Conservation (phyloP, 768 basidiomycete species). For the Tremella mesenterica region DNA sequence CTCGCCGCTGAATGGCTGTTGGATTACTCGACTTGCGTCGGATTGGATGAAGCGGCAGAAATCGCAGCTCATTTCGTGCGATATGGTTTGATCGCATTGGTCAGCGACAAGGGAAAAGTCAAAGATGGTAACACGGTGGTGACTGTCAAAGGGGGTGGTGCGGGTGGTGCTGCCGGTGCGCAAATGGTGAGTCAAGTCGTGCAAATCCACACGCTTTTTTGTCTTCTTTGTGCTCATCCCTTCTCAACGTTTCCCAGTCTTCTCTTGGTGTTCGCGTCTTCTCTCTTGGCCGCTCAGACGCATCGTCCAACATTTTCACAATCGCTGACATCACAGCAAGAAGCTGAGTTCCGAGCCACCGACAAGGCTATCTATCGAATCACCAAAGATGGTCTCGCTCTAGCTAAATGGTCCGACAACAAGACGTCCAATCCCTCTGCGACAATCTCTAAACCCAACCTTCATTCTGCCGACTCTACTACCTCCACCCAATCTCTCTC, state of each 20-base stretch:
- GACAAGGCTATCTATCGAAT: conserved; percentile 90
- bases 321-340: conserved; percentile 53
- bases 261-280: no score
- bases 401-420: conserved; percentile 61
- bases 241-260: no score
- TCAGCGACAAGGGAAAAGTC: conserved; percentile 46
- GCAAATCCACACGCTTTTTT: no score
- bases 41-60: conserved; percentile 92
- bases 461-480: conserved; percentile 53
- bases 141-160: conserved; percentile 32
- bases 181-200: conserved; percentile 27
- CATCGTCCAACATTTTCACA: neutral
- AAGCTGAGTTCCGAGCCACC: conserved; percentile 92
- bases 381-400: conserved; percentile 77
- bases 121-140: conserved; percentile 34
- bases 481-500: conserved; percentile 48
- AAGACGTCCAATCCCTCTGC: conserved; percentile 1
- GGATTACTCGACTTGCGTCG: conserved; percentile 92
- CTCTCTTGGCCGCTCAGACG: no score
- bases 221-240: no score
- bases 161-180: conserved; percentile 33
- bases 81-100: conserved; percentile 77
- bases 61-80: conserved; percentile 97
- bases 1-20: conserved; percentile 91
- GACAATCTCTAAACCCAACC: conserved; percentile 19